Evolutionary conservation across 1,284 basidiomycete species (phyloP).

Genomic region (Lignosus rhinocerotis): DNA sequence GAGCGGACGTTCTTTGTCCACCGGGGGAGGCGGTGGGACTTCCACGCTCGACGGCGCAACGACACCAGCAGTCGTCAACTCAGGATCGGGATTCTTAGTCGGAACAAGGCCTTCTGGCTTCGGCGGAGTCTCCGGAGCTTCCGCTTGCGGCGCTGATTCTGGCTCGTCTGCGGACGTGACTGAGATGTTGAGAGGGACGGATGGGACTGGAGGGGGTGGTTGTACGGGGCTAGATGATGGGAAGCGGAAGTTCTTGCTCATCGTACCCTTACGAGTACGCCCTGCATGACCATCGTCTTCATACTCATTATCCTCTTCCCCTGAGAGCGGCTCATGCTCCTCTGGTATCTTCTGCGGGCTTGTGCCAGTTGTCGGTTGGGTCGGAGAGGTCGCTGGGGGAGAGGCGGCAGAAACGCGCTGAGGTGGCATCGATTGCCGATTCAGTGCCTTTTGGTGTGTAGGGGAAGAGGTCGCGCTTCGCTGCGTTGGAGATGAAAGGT

Average conservation of each 20-base stretch:
- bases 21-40: conserved; percentile 73
- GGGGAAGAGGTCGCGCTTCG: conserved; percentile 41
- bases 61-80: conserved; percentile 35
- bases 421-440: conserved; percentile 64
- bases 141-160: neutral
- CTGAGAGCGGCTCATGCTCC: conserved; percentile 44
- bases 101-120: conserved; percentile 6
- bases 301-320: conserved; percentile 13
- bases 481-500: conserved; percentile 41
- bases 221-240: conserved; percentile 45
- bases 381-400: conserved; percentile 44
- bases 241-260: conserved; percentile 79
- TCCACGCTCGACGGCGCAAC: conserved; percentile 67
- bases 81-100: conserved; percentile 21
- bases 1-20: conserved; percentile 65
- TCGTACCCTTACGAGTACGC: conserved; percentile 55
- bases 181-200: conserved; percentile 17
- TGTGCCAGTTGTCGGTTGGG: conserved; percentile 33
- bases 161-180: conserved; percentile 4
- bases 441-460: conserved; percentile 37
- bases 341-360: conserved; percentile 43
- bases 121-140: conserved; percentile 13
- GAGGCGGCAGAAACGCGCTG: conserved; percentile 40
- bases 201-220: conserved; percentile 22
- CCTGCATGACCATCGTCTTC: conserved; percentile 24